These are phyloP conservation scores for Allomyces javanicus DNA, from an alignment of 192 early-diverging fungal genomes.

Conservation along the genomic window DNA sequence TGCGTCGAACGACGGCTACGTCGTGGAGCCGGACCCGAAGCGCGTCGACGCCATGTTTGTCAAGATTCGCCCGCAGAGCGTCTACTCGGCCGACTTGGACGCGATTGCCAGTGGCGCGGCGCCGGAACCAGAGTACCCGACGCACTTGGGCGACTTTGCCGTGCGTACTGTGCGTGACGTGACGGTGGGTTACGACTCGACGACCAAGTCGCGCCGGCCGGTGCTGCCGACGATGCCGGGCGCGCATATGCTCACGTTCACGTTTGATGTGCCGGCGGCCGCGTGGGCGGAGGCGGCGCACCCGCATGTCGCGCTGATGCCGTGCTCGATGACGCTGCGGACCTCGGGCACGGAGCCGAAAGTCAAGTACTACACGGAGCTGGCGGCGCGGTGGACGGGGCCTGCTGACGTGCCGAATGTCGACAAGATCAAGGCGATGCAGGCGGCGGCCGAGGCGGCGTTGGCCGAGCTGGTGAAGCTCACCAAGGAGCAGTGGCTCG, in stretches of 20 bases:
- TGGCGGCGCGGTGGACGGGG: constrained; percentile 16
- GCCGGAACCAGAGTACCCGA: constrained; percentile 47
- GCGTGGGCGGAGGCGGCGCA: constrained; percentile 44
- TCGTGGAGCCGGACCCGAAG: constrained; percentile 53
- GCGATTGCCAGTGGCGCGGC: neutral
- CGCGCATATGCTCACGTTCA: constrained; percentile 85
- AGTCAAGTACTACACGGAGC: constrained; percentile 67
- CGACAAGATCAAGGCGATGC: constrained; percentile 23
- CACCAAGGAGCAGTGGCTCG: neutral
- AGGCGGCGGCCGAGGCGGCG: constrained; percentile 27
- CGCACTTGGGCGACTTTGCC: constrained; percentile 38
- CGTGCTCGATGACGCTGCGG: constrained; percentile 10
- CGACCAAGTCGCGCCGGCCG: constrained; percentile 36
- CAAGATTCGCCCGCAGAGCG: constrained; percentile 45
- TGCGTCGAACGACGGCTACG: constrained; percentile 71
- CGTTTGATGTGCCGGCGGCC: constrained; percentile 34
- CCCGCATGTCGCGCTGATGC: constrained; percentile 9
- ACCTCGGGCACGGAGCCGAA: constrained; percentile 70
- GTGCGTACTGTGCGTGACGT: constrained; percentile 64
- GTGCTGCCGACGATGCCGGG: constrained; percentile 48
- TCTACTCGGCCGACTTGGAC: constrained; percentile 3
- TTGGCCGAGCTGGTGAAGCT: constrained; percentile 18
- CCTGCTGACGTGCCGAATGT: neutral
- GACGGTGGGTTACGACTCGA: constrained; percentile 69
- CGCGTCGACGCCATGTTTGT: constrained; percentile 56